Base-by-base conservation (phyloP, 1,284 basidiomycete genomes). In the Leccinum fallax region DNA sequence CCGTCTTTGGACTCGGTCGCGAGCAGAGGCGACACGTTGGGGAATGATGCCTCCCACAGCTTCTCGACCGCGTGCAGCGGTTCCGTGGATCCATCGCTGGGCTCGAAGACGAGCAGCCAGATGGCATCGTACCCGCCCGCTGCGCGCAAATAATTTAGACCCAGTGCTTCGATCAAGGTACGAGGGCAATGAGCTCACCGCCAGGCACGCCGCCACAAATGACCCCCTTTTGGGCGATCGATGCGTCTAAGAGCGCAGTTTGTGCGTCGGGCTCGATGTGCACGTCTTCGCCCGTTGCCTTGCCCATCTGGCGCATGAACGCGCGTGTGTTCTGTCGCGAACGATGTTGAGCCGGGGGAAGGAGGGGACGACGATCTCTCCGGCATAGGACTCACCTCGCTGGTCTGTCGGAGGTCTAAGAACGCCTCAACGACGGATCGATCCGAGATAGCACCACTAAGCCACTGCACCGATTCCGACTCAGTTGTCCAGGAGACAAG, bases 71-170 rank as follows among this genome's bases (percentile, higher is more conserved):
- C 79, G 46, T 79, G 74, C 16, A 80, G 67, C 3, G 85, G 81
- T 63, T 79, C 74, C 60, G 79, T 77, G 51, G 79, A 78, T 56
- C 78, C 74, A 38, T 75, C 74, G 61, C 78, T 71, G 6, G 89
- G 86, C 59, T 93, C 89, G 67, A 90, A 83, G 6, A 94, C 84
- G 15, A 99, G 85, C 8, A 99, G 80, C 91, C 95, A 99, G 59
- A 99, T 85, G 1, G 97, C 97, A 73, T 99, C 97, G 75, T 93
- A 99, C 1, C 97, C 97, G 4, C 97, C 97, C 30, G 97, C 95
- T 95, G 68, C 60, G 53, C 55, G n/a, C 0, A 54, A 11, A 19
- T 5, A 46, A 21, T 19, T 46, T 66, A 43, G 64, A 40, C 11
- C 11, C 11, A 36, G 11, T 11, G 26, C 13, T 28, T 43, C 7